Conservation (phyloP, 2,329 filamentous ascomycete genomes). For the Stachybotrys elegans region DNA sequence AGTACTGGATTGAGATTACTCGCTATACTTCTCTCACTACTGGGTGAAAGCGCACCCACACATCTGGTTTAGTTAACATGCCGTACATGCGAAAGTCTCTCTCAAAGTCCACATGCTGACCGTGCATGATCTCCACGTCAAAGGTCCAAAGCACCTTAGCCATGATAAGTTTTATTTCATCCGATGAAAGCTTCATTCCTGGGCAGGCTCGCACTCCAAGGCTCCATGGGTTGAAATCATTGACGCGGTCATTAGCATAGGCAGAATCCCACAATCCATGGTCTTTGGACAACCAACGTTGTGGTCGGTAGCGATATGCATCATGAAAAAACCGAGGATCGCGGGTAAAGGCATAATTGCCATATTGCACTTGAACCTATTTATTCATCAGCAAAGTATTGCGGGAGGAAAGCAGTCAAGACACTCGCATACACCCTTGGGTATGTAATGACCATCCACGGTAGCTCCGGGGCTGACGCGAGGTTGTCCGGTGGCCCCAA, state of each 20-base stretch:
- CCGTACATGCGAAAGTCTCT: slow-evolving; percentile 1
- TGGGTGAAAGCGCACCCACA: neutral
- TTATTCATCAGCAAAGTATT: neutral
- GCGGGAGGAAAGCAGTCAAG: neutral
- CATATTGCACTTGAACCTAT: slow-evolving; percentile 1
- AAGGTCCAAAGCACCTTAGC: slow-evolving; percentile 1
- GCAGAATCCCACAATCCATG: neutral
- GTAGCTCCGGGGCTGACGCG: slow-evolving; percentile 16
- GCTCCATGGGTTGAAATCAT: slow-evolving; percentile 1
- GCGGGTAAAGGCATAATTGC: slow-evolving; percentile 1
- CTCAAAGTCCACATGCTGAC: neutral
- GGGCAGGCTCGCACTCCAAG: neutral
- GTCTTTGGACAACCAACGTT: neutral
- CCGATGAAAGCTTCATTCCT: neutral
- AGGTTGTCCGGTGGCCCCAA: slow-evolving; percentile 10
- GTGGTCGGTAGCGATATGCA: neutral
- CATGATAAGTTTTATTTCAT: neutral
- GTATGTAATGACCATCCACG: slow-evolving; percentile 18
- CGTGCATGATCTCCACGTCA: slow-evolving; percentile 1
- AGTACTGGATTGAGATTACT: too few relatives aligned
- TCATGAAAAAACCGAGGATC: slow-evolving; percentile 1
- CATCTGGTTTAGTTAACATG: neutral
- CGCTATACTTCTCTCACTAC: neutral
- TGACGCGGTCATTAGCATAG: neutral
- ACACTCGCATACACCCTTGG: slow-evolving; percentile 5